Conservation (phyloP, 441 rosid species). For the Euphorbia neoarborescens region DNA sequence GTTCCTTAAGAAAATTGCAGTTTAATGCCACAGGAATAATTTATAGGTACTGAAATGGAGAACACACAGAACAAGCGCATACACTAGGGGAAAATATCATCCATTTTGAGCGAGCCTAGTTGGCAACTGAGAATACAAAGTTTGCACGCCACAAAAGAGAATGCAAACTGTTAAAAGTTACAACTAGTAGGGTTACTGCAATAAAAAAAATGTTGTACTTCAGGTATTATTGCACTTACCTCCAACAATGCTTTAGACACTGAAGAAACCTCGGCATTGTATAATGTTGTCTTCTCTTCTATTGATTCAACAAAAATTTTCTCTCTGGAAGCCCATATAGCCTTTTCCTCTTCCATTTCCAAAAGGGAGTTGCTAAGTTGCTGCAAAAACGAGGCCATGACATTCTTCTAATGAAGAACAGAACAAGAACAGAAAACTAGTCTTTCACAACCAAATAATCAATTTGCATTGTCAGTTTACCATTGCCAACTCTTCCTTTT, state of each 20-base stretch:
- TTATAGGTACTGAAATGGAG: not conserved
- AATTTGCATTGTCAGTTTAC: constrained; percentile 28
- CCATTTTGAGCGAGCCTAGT: not conserved
- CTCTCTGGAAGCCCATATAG: constrained; percentile 72
- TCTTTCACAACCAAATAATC: constrained; percentile 1
- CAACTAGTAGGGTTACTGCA: not conserved
- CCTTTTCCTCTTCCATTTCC: constrained; percentile 91
- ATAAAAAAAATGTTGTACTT: not conserved
- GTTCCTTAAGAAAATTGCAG: not conserved
- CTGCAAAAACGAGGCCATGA: constrained; percentile 37
- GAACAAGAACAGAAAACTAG: not conserved
- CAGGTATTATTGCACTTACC: constrained; percentile 49
- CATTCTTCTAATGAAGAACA: constrained; percentile 12
- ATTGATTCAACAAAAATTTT: constrained; percentile 51
- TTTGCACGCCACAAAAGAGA: not conserved
- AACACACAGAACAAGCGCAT: not conserved
- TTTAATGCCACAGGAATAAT: not conserved
- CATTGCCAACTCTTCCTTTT: constrained; percentile 88
- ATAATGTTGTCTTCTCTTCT: constrained; percentile 46
- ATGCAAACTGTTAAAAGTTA: not conserved
- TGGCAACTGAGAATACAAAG: not conserved
- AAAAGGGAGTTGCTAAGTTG: constrained; percentile 71
- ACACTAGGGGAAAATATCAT: not conserved
- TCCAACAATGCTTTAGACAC: constrained; percentile 43
- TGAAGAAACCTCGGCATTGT: constrained; percentile 36